Evolutionary conservation across 139 green algal species (phyloP), one percentile per base, ranked within the genome.

Genomic region (Pseudopediastrum boryanum): DNA sequence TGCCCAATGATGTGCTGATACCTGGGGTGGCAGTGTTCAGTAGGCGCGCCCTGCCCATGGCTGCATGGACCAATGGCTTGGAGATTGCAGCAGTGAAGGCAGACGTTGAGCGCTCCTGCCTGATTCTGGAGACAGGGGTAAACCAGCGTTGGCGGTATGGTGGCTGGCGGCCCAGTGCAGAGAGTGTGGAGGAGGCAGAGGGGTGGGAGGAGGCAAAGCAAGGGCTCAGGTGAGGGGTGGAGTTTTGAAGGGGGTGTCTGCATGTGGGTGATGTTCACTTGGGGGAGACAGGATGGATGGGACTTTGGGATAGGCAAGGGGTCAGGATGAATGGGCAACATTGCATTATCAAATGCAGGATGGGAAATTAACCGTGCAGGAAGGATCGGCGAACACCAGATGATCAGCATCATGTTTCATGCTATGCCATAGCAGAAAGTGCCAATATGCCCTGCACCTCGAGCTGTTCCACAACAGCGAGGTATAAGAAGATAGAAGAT

Each of bases 41-140:
- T 63, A 85, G 88, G 10, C 86, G 96, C 38, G 92, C 95, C 16
- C 82, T 90, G 54, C 92, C 96, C 0, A 82, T 99, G 56, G 95
- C 96, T 7, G 96, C 91, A 23, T 99, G 96, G 95, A 99, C 94
- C n/a, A 96, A 93, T 58, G 91, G 94, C 0, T 85, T 98, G 65
- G 96, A 99, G 80, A 85, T 99, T 35, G 83, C 88, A 35, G 65
- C 64, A 4, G 82, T 98, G 35, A 63, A 76, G 27, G 93, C 93
- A 0, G 95, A 98, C 78, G 79, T 77, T 0, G 88, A 97, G 43
- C 84, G 92, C 27, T 89, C 86, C 0, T 96, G 90, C 76, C 87
- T 99, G 1, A 90, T 99, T 19, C 86, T 99, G 43, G 94, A 98
- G 82, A 98, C 96, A 4, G 96, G 96, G 29, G 94, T 99, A 1